Base-by-base conservation (phyloP, 2,329 filamentous ascomycete genomes). In the Dothideomycetes sp. region DNA sequence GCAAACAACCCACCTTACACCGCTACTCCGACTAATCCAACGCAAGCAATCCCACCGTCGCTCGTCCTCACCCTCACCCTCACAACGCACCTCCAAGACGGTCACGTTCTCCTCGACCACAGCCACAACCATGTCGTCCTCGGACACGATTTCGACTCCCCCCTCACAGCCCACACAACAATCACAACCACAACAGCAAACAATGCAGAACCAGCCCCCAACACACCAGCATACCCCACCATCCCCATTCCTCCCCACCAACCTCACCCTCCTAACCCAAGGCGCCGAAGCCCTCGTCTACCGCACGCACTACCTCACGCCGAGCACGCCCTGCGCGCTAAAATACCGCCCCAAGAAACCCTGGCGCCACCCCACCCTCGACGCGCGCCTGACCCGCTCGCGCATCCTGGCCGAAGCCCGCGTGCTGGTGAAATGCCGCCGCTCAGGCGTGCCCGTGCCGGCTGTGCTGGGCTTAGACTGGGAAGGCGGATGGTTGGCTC, bases 241-340 rank as follows among this genome's bases (percentile, higher is more conserved):
- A 7, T 27, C 22, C 7, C 22, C 22, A 27, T 27, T 27, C 22
- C 22, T 7, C 12, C 22, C 22, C 22, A 12, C 7, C 7, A 12
- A 27, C 22, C 22, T 27, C 22, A 27, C 22, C 22, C 82, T 94
- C 54, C 76, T 96, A 51, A 81, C 85, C 42, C 91, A 96, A 71
- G 91, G 91, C 64, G 91, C 91, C 57, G 91, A 98, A 75, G 88
- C 85, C 44, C 85, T 89, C 48, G 77, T 98, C 56, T 96, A 93
- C 75, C 81, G 79, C 60, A 89, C 85, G 14, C 79, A 76, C 40
- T 93, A 85, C 64, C 79, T 95, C 40, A 59, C 72, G 1, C 73
- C 83, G 30, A 59, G 69, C 41, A 68, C 75, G 8, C 75, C 81
- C 11, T 83, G 79, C 56, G 85, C 89, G 1, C 76, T 96, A 46